Conservation (phyloP, 1,284 basidiomycete species). For the Ganoderma leucocontextum region DNA sequence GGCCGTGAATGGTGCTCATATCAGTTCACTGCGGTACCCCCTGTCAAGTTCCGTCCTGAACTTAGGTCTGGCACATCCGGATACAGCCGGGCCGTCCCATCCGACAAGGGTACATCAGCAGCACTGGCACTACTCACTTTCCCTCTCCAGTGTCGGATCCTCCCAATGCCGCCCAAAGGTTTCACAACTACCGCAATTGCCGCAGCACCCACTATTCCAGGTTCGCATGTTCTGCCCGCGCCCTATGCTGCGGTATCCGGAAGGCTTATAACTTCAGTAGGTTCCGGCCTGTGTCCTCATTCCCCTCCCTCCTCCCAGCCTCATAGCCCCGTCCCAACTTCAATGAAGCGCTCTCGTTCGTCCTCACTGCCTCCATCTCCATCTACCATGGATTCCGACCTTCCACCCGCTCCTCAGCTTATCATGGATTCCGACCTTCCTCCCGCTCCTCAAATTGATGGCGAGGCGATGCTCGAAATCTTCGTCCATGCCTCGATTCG, state of each 20-base stretch:
- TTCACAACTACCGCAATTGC: conserved; percentile 17
- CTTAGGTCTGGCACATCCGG: too few relatives aligned
- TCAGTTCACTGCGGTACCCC: too few relatives aligned
- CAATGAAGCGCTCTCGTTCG: conserved; percentile 41
- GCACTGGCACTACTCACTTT: too few relatives aligned
- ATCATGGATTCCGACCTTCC: conserved; percentile 43
- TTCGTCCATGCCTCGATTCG: conserved; percentile 73
- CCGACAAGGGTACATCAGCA: too few relatives aligned
- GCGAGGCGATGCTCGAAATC: conserved; percentile 67
- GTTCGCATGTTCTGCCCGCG: conserved; percentile 12
- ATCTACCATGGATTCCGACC: too few relatives aligned
- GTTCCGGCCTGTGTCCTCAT: conserved; percentile 39
- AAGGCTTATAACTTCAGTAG: conserved; percentile 30
- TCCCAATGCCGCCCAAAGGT: conserved; percentile 13
- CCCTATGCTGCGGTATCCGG: conserved; percentile 27
- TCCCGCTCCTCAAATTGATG: conserved; percentile 52
- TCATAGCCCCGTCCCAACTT: conserved; percentile 30
- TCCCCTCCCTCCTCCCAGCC: conserved; percentile 34
- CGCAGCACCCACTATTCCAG: conserved; percentile 23
- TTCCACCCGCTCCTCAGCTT: neutral
- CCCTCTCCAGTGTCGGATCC: conserved; percentile 10
- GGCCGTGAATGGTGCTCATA: too few relatives aligned
- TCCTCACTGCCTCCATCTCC: conserved; percentile 23
- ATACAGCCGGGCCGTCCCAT: too few relatives aligned
- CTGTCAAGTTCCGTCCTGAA: too few relatives aligned